Base-by-base conservation (phyloP, 768 basidiomycete genomes). In the Trametes sanguinea region DNA sequence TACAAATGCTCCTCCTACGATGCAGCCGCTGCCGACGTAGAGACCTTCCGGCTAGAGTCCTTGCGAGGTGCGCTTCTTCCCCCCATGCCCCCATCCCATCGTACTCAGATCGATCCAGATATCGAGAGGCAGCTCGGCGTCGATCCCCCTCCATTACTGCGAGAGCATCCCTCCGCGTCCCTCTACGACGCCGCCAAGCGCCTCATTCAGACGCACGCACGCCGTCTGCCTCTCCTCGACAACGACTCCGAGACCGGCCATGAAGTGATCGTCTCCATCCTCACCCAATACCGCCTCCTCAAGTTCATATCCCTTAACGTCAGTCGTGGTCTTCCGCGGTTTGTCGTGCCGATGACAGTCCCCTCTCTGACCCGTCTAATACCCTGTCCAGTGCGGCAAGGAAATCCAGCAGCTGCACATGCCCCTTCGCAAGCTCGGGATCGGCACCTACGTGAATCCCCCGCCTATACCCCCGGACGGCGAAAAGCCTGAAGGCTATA, bases 231-330 rank as follows among this genome's bases (percentile, higher is more conserved):
- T 11, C 82, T 99, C 7, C 90, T 99, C 45, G 97, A 98, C 71
- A 82, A 86, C 62, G 97, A 98, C 72, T 83, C 91, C 1, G 93
- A 94, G 73, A 98, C 96, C 3, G 92, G 92, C 8, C 94, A 96
- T 56, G 95, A 98, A 76, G 88, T 98, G 45, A 93, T 99, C 69
- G 88, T 98, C 27, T 94, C 92, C 27, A 95, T 98, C 4, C 79
- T 99, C 59, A 99, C 97, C 0, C 97, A 98, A 74, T 99, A 99
- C 71, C 86, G 97, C 39, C 89, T 98, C 14, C 88, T 99, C 77
- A 98, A 98, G 75, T 98, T 98, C 75, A 95, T 99, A 62, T 87
- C 97, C 37, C 95, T 96, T 71, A 99, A 98, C 76, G 96, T 96
- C 69, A 58, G 85, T 76, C 22, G 16, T 35, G 2, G 22, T 43